A percentile compares a stretch with the other conserved stretches of the same genome.
phyloP scores from a whole-genome alignment of 768 basidiomycete species.

The Kwoniella sp. region DNA sequence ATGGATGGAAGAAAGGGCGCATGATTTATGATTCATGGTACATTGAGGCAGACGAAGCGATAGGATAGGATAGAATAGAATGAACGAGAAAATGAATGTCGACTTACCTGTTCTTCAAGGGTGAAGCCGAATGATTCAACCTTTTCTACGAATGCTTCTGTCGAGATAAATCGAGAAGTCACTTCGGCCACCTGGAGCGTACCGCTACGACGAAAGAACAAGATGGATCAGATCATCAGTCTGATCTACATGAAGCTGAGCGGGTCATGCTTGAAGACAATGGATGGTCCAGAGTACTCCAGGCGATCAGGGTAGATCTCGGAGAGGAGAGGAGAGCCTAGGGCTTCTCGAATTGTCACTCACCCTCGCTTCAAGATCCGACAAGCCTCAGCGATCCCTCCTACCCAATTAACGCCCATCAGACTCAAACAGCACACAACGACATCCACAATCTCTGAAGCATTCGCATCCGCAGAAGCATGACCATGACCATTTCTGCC shows the following conservation, averaged over 20 bases:
- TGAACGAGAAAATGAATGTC: too few relatives aligned
- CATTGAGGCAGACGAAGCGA: too few relatives aligned
- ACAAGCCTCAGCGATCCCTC: conserved; percentile 84
- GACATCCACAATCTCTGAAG: conserved; percentile 81
- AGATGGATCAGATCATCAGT: too few relatives aligned
- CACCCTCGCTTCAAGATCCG: conserved; percentile 81
- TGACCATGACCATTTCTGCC: conserved; percentile 62
- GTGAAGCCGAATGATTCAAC: conserved; percentile 54
- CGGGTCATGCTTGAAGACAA: too few relatives aligned
- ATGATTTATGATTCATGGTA: too few relatives aligned
- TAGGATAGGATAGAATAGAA: too few relatives aligned
- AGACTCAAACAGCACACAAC: conserved; percentile 91
- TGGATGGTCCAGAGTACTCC: too few relatives aligned
- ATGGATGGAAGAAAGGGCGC: too few relatives aligned
- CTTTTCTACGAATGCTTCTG: conserved; percentile 47
- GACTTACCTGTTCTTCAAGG: conserved; percentile 46
- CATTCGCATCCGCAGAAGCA: conserved; percentile 56
- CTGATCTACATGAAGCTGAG: too few relatives aligned
- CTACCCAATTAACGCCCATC: conserved; percentile 97
- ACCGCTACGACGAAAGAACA: conserved; percentile 48
- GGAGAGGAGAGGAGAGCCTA: too few relatives aligned
- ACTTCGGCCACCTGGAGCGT: conserved; percentile 56
- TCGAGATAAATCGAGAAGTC: conserved; percentile 53
- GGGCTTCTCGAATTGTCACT: too few relatives aligned
- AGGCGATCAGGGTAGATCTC: too few relatives aligned